Conservation (phyloP, 2,329 filamentous ascomycete genomes). For the Ustulina deusta region DNA sequence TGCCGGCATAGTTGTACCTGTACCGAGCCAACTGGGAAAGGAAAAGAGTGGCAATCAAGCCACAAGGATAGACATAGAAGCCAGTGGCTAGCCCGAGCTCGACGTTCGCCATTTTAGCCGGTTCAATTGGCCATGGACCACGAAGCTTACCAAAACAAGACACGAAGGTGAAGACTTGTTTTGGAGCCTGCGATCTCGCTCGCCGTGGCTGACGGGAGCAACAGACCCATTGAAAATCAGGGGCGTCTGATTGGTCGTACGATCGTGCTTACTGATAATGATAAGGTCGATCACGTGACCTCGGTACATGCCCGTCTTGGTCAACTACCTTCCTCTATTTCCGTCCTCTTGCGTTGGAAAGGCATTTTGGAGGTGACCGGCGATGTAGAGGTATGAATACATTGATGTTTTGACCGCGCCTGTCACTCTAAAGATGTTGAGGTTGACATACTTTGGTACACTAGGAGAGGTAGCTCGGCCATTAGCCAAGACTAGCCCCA, state of each 20-base stretch:
- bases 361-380: too few relatives aligned
- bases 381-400: too few relatives aligned
- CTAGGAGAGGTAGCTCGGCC: background rate
- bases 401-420: background rate
- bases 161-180: background rate
- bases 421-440: background rate
- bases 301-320: background rate
- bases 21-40: constrained; percentile 55
- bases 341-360: background rate
- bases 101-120: constrained; percentile 50
- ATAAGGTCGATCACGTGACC: background rate
- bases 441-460: background rate
- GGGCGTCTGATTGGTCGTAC: constrained; percentile 14
- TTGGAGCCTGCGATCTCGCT: background rate
- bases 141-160: constrained; percentile 19
- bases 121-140: constrained; percentile 28
- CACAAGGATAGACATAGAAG: constrained; percentile 58
- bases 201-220: background rate
- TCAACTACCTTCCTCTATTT: background rate
- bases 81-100: constrained; percentile 54
- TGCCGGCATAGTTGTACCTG: constrained; percentile 49
- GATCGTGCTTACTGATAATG: constrained; percentile 10
- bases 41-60: constrained; percentile 54
- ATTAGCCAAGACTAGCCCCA: background rate
- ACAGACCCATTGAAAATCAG: constrained; percentile 3